A percentile compares a stretch with the other conserved stretches of the same genome.
Evolutionary conservation across 306 rosid species (phyloP).

Genomic region (Abrus precatorius): DNA sequence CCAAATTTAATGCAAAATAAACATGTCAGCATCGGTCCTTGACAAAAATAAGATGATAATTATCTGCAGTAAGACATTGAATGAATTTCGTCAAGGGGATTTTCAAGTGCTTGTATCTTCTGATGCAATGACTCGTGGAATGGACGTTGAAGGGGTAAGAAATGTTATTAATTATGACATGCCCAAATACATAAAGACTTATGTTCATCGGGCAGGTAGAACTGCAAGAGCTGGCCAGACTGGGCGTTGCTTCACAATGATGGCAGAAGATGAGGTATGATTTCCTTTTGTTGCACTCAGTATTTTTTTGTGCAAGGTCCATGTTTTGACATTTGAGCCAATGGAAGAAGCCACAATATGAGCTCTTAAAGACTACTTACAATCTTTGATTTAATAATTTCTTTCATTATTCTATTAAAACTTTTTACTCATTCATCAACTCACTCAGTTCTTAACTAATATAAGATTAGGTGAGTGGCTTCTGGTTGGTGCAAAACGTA

Average conservation of each 20-base stretch:
- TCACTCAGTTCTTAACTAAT: slow-evolving; percentile 11
- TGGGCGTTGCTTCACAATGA: slow-evolving; percentile 90
- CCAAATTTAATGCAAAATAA: slow-evolving; percentile 3
- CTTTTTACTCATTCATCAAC: slow-evolving; percentile 17
- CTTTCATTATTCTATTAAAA: not conserved
- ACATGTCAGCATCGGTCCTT: slow-evolving; percentile 19
- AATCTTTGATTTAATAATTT: not conserved
- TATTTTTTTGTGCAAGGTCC: slow-evolving; percentile 34
- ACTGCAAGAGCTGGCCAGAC: slow-evolving; percentile 94
- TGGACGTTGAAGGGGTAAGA: slow-evolving; percentile 94
- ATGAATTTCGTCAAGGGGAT: slow-evolving; percentile 79
- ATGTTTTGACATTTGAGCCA: slow-evolving; percentile 3
- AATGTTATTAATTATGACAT: slow-evolving; percentile 86
- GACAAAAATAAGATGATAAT: slow-evolving; percentile 38
- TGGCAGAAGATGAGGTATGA: slow-evolving; percentile 78
- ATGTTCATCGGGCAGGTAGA: slow-evolving; percentile 93
- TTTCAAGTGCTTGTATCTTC: slow-evolving; percentile 92
- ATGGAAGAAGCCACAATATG: slow-evolving; percentile 11
- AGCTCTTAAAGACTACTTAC: not conserved
- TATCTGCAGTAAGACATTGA: slow-evolving; percentile 80
- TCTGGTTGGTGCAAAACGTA: slow-evolving; percentile 4
- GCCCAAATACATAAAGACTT: slow-evolving; percentile 85
- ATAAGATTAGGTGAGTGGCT: not conserved
- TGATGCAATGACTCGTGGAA: slow-evolving; percentile 98
- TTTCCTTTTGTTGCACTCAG: slow-evolving; percentile 35